These are phyloP conservation scores for Trichosporon sp. DNA, from an alignment of 1,284 basidiomycete species.

Conservation along the genomic window DNA sequence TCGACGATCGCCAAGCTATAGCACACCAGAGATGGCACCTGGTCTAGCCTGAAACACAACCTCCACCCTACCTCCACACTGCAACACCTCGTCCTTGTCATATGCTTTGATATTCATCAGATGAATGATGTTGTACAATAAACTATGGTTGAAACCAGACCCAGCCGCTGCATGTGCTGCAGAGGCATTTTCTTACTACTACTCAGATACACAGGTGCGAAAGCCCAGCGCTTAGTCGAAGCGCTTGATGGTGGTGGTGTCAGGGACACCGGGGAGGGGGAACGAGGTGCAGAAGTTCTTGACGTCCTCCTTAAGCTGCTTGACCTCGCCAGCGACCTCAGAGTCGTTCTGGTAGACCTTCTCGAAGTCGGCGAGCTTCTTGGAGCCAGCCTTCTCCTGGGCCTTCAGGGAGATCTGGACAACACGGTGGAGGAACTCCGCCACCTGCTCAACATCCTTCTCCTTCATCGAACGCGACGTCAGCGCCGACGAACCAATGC, in stretches of 20 bases:
- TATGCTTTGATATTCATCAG: slow-evolving; percentile 18
- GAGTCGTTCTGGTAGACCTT: slow-evolving; percentile 60
- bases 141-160: slow-evolving; percentile 15
- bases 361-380: slow-evolving; percentile 94
- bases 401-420: slow-evolving; percentile 80
- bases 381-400: slow-evolving; percentile 91
- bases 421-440: slow-evolving; percentile 84
- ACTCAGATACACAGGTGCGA: neutral
- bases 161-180: neutral
- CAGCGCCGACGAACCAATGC: slow-evolving; percentile 88
- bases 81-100: neutral
- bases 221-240: slow-evolving; percentile 15
- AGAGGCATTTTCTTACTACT: slow-evolving; percentile 2
- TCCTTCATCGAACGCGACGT: slow-evolving; percentile 93
- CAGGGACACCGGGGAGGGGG: slow-evolving; percentile 85
- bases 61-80: neutral
- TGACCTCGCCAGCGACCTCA: neutral
- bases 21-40: too few species aligned
- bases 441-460: slow-evolving; percentile 74
- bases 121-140: slow-evolving; percentile 25
- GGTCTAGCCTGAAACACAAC: neutral
- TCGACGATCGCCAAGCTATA: too few species aligned
- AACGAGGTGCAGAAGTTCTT: slow-evolving; percentile 72
- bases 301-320: slow-evolving; percentile 33
- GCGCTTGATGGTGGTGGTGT: slow-evolving; percentile 50